Percentiles rank a stretch among this genome's conserved stretches.
These are phyloP conservation scores for Rhodotorula toruloides DNA, from an alignment of 768 basidiomycete species.

Conservation along the genomic window DNA sequence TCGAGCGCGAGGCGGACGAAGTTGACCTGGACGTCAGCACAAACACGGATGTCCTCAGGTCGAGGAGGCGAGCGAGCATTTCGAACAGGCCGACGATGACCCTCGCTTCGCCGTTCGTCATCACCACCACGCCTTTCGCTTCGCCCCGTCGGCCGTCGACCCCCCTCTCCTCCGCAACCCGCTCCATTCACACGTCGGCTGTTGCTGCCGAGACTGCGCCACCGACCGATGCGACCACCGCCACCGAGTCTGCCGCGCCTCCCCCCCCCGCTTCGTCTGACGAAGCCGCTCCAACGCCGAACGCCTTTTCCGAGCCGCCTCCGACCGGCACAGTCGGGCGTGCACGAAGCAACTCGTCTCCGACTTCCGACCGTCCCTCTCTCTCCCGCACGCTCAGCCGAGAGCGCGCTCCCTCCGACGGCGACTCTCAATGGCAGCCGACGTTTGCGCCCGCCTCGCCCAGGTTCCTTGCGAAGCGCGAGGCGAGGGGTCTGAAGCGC, in stretches of 20 bases:
- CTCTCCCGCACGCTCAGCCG: too few species aligned
- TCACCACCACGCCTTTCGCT: not conserved
- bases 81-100: slow-evolving; percentile 5
- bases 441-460: too few species aligned
- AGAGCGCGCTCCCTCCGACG: too few species aligned
- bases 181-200: slow-evolving; percentile 17
- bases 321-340: not conserved
- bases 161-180: not conserved
- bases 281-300: not conserved
- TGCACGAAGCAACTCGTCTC: slow-evolving; percentile 33
- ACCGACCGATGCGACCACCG: too few species aligned
- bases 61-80: slow-evolving; percentile 19
- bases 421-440: too few species aligned
- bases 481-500: too few species aligned
- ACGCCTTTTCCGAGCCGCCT: slow-evolving; percentile 3
- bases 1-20: slow-evolving; percentile 28
- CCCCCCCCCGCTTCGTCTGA: not conserved
- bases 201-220: too few species aligned
- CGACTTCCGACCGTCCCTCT: slow-evolving; percentile 25
- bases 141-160: not conserved
- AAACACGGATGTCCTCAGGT: slow-evolving; percentile 2
- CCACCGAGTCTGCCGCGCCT: not conserved
- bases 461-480: too few species aligned
- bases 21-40: slow-evolving; percentile 22
- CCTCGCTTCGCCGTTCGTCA: slow-evolving; percentile 8